Conservation (phyloP, 805 yeast species). For the Saccharomyces eubayanus region DNA sequence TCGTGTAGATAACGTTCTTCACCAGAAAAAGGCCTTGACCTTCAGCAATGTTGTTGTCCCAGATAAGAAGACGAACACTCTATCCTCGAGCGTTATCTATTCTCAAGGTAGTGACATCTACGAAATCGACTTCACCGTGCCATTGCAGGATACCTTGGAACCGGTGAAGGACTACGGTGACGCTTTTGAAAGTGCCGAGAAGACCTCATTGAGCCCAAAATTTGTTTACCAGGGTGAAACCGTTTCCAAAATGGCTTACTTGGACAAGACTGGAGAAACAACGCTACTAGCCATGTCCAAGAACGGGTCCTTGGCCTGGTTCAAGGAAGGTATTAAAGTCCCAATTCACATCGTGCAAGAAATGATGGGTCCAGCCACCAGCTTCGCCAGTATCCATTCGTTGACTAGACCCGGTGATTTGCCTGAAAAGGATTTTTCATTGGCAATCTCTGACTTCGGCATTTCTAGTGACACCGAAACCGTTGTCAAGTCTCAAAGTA, state of each 20-base stretch:
- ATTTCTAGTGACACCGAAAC: conserved; percentile 17
- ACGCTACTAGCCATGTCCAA: conserved; percentile 23
- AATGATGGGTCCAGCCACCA: conserved; percentile 22
- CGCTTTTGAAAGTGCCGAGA: conserved; percentile 45
- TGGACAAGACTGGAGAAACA: conserved; percentile 32
- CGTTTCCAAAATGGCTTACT: conserved; percentile 15
- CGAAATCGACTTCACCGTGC: conserved; percentile 21
- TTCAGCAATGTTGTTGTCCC: conserved; percentile 21
- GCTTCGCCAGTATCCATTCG: conserved; percentile 20
- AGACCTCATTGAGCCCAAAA: conserved; percentile 8
- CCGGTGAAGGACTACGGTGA: conserved; percentile 62
- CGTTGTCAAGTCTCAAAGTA: conserved; percentile 21
- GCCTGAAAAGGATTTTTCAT: not conserved
- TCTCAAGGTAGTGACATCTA: conserved; percentile 25
- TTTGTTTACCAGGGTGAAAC: conserved; percentile 24
- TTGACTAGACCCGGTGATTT: conserved; percentile 10
- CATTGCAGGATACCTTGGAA: conserved; percentile 14
- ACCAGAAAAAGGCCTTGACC: conserved; percentile 16
- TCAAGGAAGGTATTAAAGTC: conserved; percentile 19
- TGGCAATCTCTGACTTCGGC: conserved; percentile 21
- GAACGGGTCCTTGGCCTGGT: conserved; percentile 27
- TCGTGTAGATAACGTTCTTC: conserved; percentile 17
- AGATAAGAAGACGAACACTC: conserved; percentile 18
- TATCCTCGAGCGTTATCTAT: conserved; percentile 17
- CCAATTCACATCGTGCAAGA: conserved; percentile 24